Base-by-base conservation (phyloP, 768 basidiomycete genomes). In the Kwoniella dejecticola region DNA sequence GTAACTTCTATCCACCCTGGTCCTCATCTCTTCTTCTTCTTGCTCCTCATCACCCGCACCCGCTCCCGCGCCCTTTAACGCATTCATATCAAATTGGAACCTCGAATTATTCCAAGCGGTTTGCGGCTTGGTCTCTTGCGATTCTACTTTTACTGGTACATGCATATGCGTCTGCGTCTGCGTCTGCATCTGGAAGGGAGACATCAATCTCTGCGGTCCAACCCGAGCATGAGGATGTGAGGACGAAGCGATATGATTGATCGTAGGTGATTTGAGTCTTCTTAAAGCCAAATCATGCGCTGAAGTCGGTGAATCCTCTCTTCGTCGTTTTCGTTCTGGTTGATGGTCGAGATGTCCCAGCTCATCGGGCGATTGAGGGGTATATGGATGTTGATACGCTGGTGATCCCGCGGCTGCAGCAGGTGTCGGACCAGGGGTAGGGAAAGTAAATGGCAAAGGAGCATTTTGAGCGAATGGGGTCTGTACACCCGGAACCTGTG, bases 301-400 rank as follows among this genome's bases (percentile, higher is more conserved):
- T 12, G 57, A 58, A 23, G 57, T 33, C 0, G 57, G 57, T 12
- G 57, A 58, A 26, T 48, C 38, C 8, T 41, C 44, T 29, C 57
- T 36, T n/a, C 44, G 44, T 6, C 57, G 24, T 29, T 58, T 58
- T 27, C 46, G 7, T 33, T 29, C n/a, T 7, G 57, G 57, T 36
- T 58, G 48, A n/a, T 24, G 24, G 27, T 58, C 57, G 7, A 36
- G 15, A 36, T 36, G 33, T 7, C 24, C 57, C 7, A 31, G 19
- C 13, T 21, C 23, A 12, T 42, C 24, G 21, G 53, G 36, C 0
- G 26, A 45, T 24, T 30, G 26, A 19, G 40, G 40, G 13, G 53
- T 30, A n/a, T 26, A 44, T 53, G 23, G 24, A 41, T 21, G 24
- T n/a, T 29, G 29, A 45, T 4, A 36, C 19, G 38, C 38, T 11